Evolutionary conservation across 225 moss, liverwort and hornwort genomes (phyloP).

Genomic region (Rhytidiadelphus loreus): DNA sequence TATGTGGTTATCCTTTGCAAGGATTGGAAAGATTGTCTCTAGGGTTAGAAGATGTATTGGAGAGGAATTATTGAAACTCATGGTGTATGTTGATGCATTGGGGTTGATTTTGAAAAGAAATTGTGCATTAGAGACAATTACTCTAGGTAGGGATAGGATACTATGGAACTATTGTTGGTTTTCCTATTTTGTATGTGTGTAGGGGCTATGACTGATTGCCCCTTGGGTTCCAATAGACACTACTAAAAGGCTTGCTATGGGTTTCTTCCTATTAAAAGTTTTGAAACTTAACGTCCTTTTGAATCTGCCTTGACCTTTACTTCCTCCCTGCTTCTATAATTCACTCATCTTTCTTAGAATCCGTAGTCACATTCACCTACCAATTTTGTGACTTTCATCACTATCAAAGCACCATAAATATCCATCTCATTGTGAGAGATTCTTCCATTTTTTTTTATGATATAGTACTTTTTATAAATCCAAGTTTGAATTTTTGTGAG

Average conservation of each 20-base stretch:
- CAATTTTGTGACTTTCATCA: neutral
- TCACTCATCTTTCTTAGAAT: neutral
- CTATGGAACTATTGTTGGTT: neutral
- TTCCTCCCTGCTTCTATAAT: neutral
- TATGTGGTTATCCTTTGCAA: neutral
- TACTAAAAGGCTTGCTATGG: neutral
- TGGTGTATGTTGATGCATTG: neutral
- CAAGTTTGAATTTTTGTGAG: neutral
- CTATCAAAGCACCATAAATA: neutral
- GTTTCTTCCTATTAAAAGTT: neutral
- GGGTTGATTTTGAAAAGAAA: neutral
- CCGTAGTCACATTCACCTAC: neutral
- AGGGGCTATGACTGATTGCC: neutral
- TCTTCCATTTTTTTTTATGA: neutral
- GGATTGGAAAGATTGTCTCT: neutral
- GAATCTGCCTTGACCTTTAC: neutral
- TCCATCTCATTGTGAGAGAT: neutral
- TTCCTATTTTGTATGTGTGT: neutral
- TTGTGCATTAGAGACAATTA: neutral
- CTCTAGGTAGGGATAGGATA: no score
- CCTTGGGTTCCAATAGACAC: constrained; percentile 28
- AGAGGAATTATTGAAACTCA: neutral
- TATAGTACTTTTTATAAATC: neutral
- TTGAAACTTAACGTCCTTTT: neutral
- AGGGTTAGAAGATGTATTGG: neutral